These are phyloP conservation scores for Cicer pinnatifidum DNA, from an alignment of 306 rosid genomes.

Conservation along the genomic window DNA sequence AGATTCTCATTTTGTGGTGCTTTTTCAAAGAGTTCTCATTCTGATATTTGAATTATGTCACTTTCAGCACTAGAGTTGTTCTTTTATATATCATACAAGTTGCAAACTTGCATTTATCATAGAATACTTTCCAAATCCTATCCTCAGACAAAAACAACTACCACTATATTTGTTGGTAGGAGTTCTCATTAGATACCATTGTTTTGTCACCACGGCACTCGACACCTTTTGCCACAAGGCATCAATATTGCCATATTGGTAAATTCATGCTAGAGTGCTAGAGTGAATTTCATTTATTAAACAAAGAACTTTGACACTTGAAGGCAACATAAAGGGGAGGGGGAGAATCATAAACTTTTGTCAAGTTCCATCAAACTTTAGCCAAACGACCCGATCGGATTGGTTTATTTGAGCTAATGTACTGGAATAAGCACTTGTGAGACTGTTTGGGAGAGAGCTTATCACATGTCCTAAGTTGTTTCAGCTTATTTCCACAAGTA, in stretches of 20 bases:
- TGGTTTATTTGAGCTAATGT: too few species aligned
- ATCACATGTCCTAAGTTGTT: too few species aligned
- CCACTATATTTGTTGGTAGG: not conserved
- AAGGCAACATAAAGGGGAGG: not conserved
- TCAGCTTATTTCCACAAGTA: too few species aligned
- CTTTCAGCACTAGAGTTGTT: conserved; percentile 22
- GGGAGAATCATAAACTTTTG: not conserved
- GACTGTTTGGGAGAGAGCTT: too few species aligned
- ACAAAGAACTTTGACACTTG: conserved; percentile 31
- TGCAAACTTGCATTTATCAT: conserved; percentile 22
- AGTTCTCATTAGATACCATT: not conserved
- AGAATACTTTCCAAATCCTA: conserved; percentile 21
- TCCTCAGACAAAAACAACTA: conserved; percentile 10
- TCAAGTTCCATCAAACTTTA: not conserved
- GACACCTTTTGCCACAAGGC: conserved; percentile 22
- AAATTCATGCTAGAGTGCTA: conserved; percentile 7
- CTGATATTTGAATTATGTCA: conserved; percentile 21
- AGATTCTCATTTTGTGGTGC: conserved; percentile 15
- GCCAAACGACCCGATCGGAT: not conserved
- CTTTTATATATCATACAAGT: conserved; percentile 12
- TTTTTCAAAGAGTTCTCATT: conserved; percentile 12
- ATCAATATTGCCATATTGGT: not conserved
- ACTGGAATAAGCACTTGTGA: too few species aligned
- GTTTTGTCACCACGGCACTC: conserved; percentile 19
- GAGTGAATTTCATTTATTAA: conserved; percentile 10